Percentiles rank a stretch among this genome's conserved stretches.
Conservation (phyloP, 2,329 filamentous ascomycete genomes). For the Fusarium praegraminearum region DNA sequence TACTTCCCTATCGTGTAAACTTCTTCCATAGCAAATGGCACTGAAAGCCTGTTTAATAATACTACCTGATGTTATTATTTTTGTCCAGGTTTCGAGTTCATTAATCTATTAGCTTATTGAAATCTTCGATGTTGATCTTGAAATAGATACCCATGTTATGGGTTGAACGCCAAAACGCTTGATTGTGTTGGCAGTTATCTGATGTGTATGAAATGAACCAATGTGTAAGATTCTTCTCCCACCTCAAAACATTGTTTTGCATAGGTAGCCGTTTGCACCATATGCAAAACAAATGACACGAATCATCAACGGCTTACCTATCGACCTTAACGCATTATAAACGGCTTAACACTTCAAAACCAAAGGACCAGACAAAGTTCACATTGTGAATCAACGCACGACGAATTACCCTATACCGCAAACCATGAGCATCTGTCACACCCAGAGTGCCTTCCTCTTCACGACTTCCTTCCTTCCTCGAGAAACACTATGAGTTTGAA, state of each 20-base stretch:
- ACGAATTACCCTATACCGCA: not conserved
- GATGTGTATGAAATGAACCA: not conserved
- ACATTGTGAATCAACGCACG: not conserved
- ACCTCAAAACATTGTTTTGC: not conserved
- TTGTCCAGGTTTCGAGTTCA: not conserved
- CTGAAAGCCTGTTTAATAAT: not conserved
- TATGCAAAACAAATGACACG: not conserved
- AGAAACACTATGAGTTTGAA: not conserved
- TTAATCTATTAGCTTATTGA: not conserved
- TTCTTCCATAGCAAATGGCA: not conserved
- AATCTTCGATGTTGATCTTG: too few species aligned
- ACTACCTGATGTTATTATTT: not conserved
- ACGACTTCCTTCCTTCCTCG: not conserved
- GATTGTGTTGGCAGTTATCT: not conserved
- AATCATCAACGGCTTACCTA: not conserved
- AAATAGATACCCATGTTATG: not conserved
- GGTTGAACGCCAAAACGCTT: not conserved
- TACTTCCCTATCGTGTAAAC: not conserved
- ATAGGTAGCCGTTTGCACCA: too few species aligned
- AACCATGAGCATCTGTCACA: not conserved
- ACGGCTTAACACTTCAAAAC: not conserved
- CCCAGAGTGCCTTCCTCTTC: not conserved
- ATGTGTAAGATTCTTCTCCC: not conserved
- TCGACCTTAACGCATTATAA: not conserved
- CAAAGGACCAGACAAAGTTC: not conserved